Evolutionary conservation across 345 rosid species (phyloP).

Genomic region (Trapa incisa): DNA sequence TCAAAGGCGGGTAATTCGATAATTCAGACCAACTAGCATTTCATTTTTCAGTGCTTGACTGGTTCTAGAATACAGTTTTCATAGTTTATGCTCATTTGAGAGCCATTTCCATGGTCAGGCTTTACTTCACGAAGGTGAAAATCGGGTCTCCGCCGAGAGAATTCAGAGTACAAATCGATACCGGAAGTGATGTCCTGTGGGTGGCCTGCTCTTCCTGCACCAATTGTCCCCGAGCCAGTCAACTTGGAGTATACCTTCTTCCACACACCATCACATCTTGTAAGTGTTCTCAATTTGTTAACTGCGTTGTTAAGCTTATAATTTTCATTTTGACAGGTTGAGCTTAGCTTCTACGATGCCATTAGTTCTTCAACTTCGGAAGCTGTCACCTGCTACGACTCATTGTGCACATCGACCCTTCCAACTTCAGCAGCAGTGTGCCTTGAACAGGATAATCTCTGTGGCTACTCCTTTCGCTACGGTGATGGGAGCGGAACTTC

Average conservation of each 20-base stretch:
- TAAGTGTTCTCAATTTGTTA: conserved; percentile 4
- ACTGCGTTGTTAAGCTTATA: conserved; percentile 5
- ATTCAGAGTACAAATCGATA: conserved; percentile 90
- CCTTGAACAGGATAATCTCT: conserved; percentile 40
- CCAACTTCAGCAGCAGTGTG: conserved; percentile 56
- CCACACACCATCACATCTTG: background rate
- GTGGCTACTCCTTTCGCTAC: conserved; percentile 68
- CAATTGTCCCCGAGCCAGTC: conserved; percentile 70
- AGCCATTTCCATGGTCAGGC: conserved; percentile 32
- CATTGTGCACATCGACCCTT: conserved; percentile 16
- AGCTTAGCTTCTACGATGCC: conserved; percentile 55
- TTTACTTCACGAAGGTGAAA: conserved; percentile 85
- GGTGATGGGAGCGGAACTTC: conserved; percentile 93
- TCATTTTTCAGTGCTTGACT: background rate
- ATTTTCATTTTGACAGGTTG: conserved; percentile 34
- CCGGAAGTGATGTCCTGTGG: conserved; percentile 92
- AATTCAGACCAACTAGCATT: background rate
- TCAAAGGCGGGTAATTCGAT: conserved; percentile 51
- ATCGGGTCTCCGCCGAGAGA: conserved; percentile 87
- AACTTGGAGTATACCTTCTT: conserved; percentile 48
- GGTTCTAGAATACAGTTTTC: background rate
- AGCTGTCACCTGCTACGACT: conserved; percentile 35
- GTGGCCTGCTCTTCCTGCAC: conserved; percentile 63
- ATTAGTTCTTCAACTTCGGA: conserved; percentile 50
- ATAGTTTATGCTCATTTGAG: conserved; percentile 1